Base-by-base conservation (phyloP, 768 basidiomycete species). In the Peribolospora kevripleyi region DNA sequence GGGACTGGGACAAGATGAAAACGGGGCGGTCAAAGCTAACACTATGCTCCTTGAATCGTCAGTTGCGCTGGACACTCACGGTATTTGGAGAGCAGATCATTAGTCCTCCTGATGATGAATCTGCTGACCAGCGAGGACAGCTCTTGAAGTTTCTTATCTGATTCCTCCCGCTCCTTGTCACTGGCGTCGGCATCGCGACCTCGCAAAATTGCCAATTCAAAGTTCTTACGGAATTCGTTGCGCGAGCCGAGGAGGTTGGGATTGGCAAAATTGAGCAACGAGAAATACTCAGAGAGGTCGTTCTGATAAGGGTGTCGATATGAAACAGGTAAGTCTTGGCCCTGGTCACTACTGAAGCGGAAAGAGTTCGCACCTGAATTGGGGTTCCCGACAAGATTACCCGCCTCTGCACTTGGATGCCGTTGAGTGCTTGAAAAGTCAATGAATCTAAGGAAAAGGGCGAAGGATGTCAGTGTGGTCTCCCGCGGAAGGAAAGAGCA, bases 241-340 rank as follows among this genome's bases (percentile, higher is more conserved):
- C 69, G 66, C 39, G 64, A 65, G 45, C 68, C 90, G 49, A 97
- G 75, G 46, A 95, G 68, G 11, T 85, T 84, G 40, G 93, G 91
- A 66, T 95, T 95, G 65, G 84, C 85, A 65, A 97, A 97, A 58
- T 93, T 79, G 61, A 87, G 86, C 83, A 97, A 91, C 4, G 85
- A 77, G 68, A 90, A 91, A 64, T 90, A 93, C 66, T 95, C 91
- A 61, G 82, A 72, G 42, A 97, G 69, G 66, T 95, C 86, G 66
- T 97, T 97, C 66, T 97, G 58, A 11, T 25, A 65, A 25, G 25
- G 25, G 25, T 25, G 25, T 25, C 25, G 25, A 25, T 25, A 25
- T 37, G 6, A 8, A 0, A 53, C 5, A 50, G 46, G 42, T 53
- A 46, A 47, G 46, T 5, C 25, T 51, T 25, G 25, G 25, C 25